Evolutionary conservation across 2,329 filamentous ascomycete genomes (phyloP), one percentile per base, ranked within the genome.

Genomic region (Trichoderma brevicompactum): DNA sequence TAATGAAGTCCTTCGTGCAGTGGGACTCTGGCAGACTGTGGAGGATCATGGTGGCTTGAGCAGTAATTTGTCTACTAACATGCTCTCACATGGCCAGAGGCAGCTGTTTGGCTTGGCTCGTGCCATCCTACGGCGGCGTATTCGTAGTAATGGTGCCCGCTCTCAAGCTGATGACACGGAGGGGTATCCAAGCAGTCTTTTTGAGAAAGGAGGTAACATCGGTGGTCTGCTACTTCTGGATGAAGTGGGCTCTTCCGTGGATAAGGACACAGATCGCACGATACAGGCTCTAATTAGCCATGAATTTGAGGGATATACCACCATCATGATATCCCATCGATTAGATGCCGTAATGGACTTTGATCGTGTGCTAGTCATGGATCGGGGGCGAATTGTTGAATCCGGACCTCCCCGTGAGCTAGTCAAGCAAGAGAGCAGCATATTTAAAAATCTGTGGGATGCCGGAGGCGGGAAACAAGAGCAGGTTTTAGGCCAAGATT

Each of bases 71-170:
- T 77, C 79, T n/a, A 75, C 80, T 2, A 78, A 83, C 7, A 77
- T 79, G 58, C 76, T 88, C 6, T 83, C 81, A 5, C 81, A 83
- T 40, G 88, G 88, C 0, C 87, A 90, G 72, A 82, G 82, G 50
- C 88, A 90, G 70, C 79, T 90, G 0, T 88, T 91, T 69, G 87
- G 83, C 68, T 79, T 91, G 1, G 87, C 84, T 0, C 76, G 87
- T 0, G 87, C 86, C 0, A 79, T 89, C 17, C 73, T 90, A 7
- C 76, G 82, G 2, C 62, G 54, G 32, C 53, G 62, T 2, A 44
- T 65, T 36, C 62, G 62, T 17, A 52, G 58, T 32, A 43, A 12
- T 19, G 8, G 32, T 36, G 52, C 43, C 17, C 52, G 36, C 48
- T 19, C 60, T 15, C 48, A 43, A 38, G 15, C 43, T 1, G 9